Base-by-base conservation (phyloP, 805 yeast species). In the Teunomyces funiuensis region DNA sequence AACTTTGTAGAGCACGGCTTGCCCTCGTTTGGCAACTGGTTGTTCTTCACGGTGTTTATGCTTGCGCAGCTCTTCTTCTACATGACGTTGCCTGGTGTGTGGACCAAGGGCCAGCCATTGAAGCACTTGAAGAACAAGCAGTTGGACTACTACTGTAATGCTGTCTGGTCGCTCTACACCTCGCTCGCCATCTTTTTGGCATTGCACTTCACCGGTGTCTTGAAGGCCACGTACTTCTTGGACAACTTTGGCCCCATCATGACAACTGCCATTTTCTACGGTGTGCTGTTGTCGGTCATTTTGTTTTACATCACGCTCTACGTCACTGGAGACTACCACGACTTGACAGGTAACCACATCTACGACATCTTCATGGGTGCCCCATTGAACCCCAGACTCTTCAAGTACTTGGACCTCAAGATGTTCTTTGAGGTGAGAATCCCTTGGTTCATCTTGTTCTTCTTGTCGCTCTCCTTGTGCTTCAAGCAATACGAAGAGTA, bases 311-410 rank as follows among this genome's bases (percentile, higher is more conserved):
- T 76, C 71, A 82, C 93, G 11, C 53, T 88, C 41, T 60, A 58
- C 46, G 69, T 84, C 40, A 73, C 86, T 41, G 80, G 81, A 44
- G 95, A 88, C 57, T 88, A 85, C 63, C 91, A 88, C 62, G 75
- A 93, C 48, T 80, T 91, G 91, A 83, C 97, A 6, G 97, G 98
- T 16, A 88, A 85, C 64, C 84, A 78, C 56, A 64, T 93, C 51
- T 91, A 89, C 59, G 99, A 93, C 65, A 73, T 88, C 57, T 93
- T 93, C 71, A 83, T 93, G 95, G 99, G 99, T 37, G 97, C 97
- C 11, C 95, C 97, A 30, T 78, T 93, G 61, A 93, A 93, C 66
- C 99, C 99, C 49, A 78, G 99, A 62, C 74, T 91, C 59, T 98
- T 97, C 30, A 83, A 83, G 53, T 76, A 91, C 54, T 58, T 70